phyloP scores from a whole-genome alignment of 225 moss, liverwort and hornwort species.

The Asterella californica region DNA sequence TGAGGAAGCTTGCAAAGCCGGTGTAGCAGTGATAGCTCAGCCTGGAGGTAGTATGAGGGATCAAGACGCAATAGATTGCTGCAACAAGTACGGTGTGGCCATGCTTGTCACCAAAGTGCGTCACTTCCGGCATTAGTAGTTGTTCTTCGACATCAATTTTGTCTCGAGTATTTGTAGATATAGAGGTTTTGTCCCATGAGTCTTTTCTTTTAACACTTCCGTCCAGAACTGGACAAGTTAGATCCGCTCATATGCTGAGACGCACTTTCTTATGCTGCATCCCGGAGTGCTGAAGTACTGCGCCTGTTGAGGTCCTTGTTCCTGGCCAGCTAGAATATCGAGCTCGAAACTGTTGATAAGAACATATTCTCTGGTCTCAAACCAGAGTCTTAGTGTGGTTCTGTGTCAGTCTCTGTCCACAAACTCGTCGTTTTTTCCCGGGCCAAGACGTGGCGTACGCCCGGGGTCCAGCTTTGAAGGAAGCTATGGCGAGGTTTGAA shows the following conservation, averaged over 20 bases:
- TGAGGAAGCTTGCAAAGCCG: constrained; percentile 97
- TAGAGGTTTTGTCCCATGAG: not conserved
- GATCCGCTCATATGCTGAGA: not conserved
- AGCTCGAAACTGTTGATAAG: not conserved
- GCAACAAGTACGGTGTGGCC: constrained; percentile 91
- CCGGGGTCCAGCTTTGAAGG: constrained; percentile 24
- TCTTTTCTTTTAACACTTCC: not conserved
- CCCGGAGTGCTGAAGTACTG: not conserved
- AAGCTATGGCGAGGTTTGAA: constrained; percentile 34
- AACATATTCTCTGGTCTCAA: too few relatives aligned
- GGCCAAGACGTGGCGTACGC: constrained; percentile 27
- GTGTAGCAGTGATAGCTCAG: constrained; percentile 93
- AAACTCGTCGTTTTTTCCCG: too few relatives aligned
- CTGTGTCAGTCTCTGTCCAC: too few relatives aligned
- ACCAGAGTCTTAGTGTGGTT: too few relatives aligned
- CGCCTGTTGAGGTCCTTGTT: not conserved
- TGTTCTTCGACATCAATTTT: constrained; percentile 12
- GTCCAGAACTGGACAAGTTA: not conserved
- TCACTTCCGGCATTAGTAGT: constrained; percentile 78
- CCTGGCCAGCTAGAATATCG: not conserved
- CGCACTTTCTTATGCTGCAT: not conserved
- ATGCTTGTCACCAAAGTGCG: constrained; percentile 90
- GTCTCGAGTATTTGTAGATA: constrained; percentile 22
- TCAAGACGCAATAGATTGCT: constrained; percentile 93
- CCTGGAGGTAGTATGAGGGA: constrained; percentile 94